A percentile compares a stretch with the other conserved stretches of the same genome.
These are phyloP conservation scores for Wilcoxina mikolae DNA, from an alignment of 495 filamentous ascomycete genomes.

Conservation along the genomic window DNA sequence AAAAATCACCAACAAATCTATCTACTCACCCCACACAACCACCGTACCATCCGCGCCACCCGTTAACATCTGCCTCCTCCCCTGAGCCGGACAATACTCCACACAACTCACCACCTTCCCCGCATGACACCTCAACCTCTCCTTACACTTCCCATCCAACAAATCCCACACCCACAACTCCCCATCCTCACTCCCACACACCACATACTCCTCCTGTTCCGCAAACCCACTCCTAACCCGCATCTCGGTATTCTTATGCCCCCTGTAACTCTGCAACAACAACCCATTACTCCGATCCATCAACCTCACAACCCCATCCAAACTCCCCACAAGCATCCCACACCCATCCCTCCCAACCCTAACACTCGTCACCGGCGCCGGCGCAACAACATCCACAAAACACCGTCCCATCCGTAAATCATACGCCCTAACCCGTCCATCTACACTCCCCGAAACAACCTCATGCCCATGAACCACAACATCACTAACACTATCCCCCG, in stretches of 20 bases:
- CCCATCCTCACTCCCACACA: constrained; percentile 72
- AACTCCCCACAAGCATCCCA: constrained; percentile 54
- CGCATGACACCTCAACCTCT: constrained; percentile 43
- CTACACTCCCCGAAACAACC: constrained; percentile 63
- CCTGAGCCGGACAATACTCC: constrained; percentile 17
- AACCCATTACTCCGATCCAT: constrained; percentile 65
- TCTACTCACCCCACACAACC: constrained; percentile 23
- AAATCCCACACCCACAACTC: constrained; percentile 81
- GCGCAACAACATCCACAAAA: constrained; percentile 56
- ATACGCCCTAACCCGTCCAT: constrained; percentile 70
- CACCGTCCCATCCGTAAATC: constrained; percentile 71
- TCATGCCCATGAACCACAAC: constrained; percentile 43
- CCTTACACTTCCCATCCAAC: constrained; percentile 54
- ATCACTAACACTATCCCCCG: constrained; percentile 56
- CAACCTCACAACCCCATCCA: constrained; percentile 64
- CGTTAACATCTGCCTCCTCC: constrained; percentile 26
- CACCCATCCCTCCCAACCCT: constrained; percentile 54
- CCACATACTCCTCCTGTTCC: constrained; percentile 55
- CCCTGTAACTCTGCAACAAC: constrained; percentile 56
- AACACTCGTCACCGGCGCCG: constrained; percentile 49
- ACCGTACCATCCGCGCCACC: constrained; percentile 25
- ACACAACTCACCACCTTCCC: constrained; percentile 43
- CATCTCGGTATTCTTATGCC: constrained; percentile 46
- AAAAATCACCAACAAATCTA: too few relatives aligned
- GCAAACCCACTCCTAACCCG: constrained; percentile 59